These are phyloP conservation scores for Fomitopsis betulina DNA, from an alignment of 1,284 basidiomycete genomes.

Conservation along the genomic window DNA sequence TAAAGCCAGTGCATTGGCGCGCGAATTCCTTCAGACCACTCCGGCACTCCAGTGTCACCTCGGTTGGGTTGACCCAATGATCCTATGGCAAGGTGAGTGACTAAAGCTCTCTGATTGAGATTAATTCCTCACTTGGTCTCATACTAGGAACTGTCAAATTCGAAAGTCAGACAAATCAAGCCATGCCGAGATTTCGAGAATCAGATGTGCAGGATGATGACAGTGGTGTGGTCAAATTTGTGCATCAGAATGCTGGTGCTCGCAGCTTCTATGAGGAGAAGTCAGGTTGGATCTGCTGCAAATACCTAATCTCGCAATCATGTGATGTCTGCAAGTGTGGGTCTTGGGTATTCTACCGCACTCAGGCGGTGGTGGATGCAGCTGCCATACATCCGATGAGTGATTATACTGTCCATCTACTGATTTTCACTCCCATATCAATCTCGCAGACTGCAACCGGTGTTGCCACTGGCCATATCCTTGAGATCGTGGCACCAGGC, in stretches of 20 bases:
- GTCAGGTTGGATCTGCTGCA: too few species aligned
- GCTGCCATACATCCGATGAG: too few species aligned
- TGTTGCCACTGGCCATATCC: neutral
- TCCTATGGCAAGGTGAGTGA: neutral
- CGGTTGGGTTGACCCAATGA: neutral
- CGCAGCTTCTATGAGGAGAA: too few species aligned
- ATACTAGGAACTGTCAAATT: neutral
- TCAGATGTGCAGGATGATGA: neutral
- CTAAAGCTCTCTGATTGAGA: neutral
- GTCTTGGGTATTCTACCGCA: neutral
- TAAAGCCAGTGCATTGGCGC: slow-evolving; percentile 7
- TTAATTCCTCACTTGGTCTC: neutral
- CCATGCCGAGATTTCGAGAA: neutral
- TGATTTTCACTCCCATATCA: too few species aligned
- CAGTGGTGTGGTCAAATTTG: too few species aligned
- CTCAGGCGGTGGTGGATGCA: neutral
- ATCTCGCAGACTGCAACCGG: neutral
- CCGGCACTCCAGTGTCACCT: neutral
- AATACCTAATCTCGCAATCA: neutral
- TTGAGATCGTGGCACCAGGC: neutral
- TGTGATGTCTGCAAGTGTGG: neutral
- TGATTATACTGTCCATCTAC: neutral
- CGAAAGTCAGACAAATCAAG: neutral
- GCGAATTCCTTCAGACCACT: neutral
- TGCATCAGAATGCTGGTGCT: too few species aligned